Evolutionary conservation across 176 grass and related monocot species (phyloP).

Genomic region (Carex pumila): DNA sequence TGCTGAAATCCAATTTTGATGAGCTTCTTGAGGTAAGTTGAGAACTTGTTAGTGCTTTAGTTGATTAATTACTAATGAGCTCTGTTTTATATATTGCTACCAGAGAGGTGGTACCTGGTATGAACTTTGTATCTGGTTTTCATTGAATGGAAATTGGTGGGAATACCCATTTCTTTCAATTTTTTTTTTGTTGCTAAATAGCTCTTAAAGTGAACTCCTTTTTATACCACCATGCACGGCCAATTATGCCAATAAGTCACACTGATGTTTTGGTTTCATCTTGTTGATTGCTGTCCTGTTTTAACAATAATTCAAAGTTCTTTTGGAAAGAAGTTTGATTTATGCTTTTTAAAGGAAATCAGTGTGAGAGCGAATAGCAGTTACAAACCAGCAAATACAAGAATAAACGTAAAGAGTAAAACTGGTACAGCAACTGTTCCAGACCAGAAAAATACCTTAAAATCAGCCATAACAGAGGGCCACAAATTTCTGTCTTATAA

Average conservation of each 20-base stretch:
- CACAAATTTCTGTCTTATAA: too few relatives aligned
- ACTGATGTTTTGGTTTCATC: neutral
- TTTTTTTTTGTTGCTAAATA: neutral
- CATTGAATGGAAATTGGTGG: too few relatives aligned
- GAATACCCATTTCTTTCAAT: too few relatives aligned
- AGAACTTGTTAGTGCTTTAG: slow-evolving; percentile 11
- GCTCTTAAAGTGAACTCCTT: neutral
- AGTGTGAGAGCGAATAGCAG: neutral
- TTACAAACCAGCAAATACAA: too few relatives aligned
- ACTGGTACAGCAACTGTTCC: too few relatives aligned
- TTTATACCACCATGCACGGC: neutral
- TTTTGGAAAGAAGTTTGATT: neutral
- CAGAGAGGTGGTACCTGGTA: too few relatives aligned
- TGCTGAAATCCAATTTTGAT: slow-evolving; percentile 85
- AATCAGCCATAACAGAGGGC: too few relatives aligned
- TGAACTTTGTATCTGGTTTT: too few relatives aligned
- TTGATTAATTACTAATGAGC: neutral
- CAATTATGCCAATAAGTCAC: neutral
- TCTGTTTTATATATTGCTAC: too few relatives aligned
- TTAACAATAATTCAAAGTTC: neutral
- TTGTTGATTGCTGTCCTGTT: neutral
- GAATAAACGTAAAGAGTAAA: too few relatives aligned
- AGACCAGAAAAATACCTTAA: too few relatives aligned
- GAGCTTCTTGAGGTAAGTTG: slow-evolving; percentile 73
- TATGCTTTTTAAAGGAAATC: neutral